A percentile compares a stretch with the other conserved stretches of the same genome.
These are phyloP conservation scores for Panicum hallii DNA, from an alignment of 202 grass and related monocot species.

Conservation along the genomic window DNA sequence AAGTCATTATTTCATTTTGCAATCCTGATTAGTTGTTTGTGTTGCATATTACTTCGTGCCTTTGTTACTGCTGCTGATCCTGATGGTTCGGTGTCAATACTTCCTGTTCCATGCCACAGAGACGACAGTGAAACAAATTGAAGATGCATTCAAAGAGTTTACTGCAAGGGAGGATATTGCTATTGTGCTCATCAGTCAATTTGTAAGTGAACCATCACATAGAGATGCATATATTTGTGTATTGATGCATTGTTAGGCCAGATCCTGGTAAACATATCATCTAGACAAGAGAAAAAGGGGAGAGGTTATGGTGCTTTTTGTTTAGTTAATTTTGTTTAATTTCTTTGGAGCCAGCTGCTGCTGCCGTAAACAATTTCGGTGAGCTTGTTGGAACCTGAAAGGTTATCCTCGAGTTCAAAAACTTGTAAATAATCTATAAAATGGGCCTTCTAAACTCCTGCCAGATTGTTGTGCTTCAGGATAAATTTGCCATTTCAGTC, in stretches of 20 bases:
- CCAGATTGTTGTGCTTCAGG: not conserved
- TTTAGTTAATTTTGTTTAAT: not conserved
- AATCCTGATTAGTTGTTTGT: not conserved
- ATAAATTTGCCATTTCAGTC: conserved; percentile 16
- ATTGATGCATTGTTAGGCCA: conserved; percentile 14
- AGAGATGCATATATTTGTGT: not conserved
- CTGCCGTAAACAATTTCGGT: conserved; percentile 10
- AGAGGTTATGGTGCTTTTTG: not conserved
- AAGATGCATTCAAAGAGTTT: conserved; percentile 95
- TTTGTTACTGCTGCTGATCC: conserved; percentile 6
- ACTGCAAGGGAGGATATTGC: conserved; percentile 85
- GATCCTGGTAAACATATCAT: conserved; percentile 9
- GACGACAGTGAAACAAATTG: conserved; percentile 92
- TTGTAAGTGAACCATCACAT: conserved; percentile 56
- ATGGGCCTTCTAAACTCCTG: not conserved
- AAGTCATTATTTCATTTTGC: not conserved
- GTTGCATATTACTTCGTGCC: not conserved
- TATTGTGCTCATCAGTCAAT: conserved; percentile 95
- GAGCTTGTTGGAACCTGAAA: conserved; percentile 15
- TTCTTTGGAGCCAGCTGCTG: conserved; percentile 6
- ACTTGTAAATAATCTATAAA: not conserved
- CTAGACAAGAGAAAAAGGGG: not conserved
- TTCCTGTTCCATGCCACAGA: conserved; percentile 51
- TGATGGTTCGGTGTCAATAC: not conserved
- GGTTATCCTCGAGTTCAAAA: not conserved